Percentiles rank a stretch among this genome's conserved stretches.
Conservation (phyloP, 192 early-diverging fungal species). For the Gonapodya prolifera region DNA sequence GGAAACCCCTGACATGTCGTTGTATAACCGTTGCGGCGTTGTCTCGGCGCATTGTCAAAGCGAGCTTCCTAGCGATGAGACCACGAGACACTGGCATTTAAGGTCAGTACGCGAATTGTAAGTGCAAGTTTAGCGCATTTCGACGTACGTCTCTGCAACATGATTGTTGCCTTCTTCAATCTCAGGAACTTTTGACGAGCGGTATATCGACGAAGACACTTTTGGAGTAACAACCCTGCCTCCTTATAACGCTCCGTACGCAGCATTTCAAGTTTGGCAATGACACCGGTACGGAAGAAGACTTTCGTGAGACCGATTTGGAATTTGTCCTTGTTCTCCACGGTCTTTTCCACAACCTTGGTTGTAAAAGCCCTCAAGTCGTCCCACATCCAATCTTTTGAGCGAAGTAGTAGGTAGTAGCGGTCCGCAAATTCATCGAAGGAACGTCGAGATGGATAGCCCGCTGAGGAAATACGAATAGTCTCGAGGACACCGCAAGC, state of each 20-base stretch:
- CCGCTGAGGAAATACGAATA: slow-evolving; percentile 94
- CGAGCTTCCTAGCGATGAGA: slow-evolving; percentile 25
- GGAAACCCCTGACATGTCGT: slow-evolving; percentile 49
- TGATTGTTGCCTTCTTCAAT: slow-evolving; percentile 13
- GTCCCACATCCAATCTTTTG: slow-evolving; percentile 40
- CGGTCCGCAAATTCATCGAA: slow-evolving; percentile 90
- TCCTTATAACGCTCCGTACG: slow-evolving; percentile 67
- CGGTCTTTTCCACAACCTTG: slow-evolving; percentile 40
- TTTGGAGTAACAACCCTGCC: slow-evolving; percentile 80
- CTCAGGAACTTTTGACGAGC: slow-evolving; percentile 41
- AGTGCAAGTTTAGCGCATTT: background rate
- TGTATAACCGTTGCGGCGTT: slow-evolving; percentile 67
- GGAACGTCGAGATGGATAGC: slow-evolving; percentile 81
- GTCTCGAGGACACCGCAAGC: slow-evolving; percentile 99
- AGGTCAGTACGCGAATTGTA: background rate
- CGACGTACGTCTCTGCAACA: slow-evolving; percentile 4
- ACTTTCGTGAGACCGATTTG: slow-evolving; percentile 95
- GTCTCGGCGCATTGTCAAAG: slow-evolving; percentile 39
- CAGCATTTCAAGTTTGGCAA: slow-evolving; percentile 61
- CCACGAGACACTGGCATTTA: background rate
- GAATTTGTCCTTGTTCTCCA: slow-evolving; percentile 73
- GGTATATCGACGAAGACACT: slow-evolving; percentile 65
- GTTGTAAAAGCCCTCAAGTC: slow-evolving; percentile 23
- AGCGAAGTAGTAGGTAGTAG: slow-evolving; percentile 39
- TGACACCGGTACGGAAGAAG: slow-evolving; percentile 95